A percentile compares a stretch with the other conserved stretches of the same genome.
These are phyloP conservation scores for Mikania micrantha DNA, from an alignment of 129 eudicot genomes.

Conservation along the genomic window DNA sequence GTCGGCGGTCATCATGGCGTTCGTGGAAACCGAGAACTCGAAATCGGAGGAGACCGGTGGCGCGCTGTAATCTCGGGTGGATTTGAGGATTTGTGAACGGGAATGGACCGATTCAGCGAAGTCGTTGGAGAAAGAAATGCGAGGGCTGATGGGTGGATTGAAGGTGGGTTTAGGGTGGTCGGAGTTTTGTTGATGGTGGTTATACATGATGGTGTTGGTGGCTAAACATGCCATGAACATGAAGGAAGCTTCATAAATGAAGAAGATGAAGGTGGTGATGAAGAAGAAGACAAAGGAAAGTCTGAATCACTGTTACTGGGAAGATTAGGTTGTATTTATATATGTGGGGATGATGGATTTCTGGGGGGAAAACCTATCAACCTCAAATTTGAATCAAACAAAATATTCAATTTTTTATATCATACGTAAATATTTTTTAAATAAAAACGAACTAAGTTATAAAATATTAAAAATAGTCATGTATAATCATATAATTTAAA, in stretches of 20 bases:
- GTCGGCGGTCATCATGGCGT: conserved; percentile 73
- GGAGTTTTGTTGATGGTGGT: conserved; percentile 35
- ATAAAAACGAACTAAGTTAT: no score
- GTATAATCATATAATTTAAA: no score
- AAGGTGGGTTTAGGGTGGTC: conserved; percentile 32
- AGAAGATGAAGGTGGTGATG: not conserved
- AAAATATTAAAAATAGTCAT: no score
- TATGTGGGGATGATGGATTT: conserved; percentile 29
- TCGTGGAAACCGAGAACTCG: conserved; percentile 61
- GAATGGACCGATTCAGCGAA: conserved; percentile 47
- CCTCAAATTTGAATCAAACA: conserved; percentile 31
- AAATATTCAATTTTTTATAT: not conserved
- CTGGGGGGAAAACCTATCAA: conserved; percentile 21
- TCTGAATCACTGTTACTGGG: conserved; percentile 30
- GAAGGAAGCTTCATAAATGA: conserved; percentile 23
- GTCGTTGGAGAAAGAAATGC: conserved; percentile 87
- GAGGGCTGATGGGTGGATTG: conserved; percentile 48
- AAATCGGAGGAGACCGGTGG: conserved; percentile 72
- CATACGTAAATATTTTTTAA: no score
- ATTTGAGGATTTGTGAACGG: conserved; percentile 21
- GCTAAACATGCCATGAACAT: conserved; percentile 26
- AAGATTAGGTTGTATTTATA: conserved; percentile 33
- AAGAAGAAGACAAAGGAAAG: conserved; percentile 23
- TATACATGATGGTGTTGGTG: conserved; percentile 12
- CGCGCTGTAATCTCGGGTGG: conserved; percentile 20